phyloP scores from a whole-genome alignment of 208 protist genomes.

The Acanthamoeba lenticulata region DNA sequence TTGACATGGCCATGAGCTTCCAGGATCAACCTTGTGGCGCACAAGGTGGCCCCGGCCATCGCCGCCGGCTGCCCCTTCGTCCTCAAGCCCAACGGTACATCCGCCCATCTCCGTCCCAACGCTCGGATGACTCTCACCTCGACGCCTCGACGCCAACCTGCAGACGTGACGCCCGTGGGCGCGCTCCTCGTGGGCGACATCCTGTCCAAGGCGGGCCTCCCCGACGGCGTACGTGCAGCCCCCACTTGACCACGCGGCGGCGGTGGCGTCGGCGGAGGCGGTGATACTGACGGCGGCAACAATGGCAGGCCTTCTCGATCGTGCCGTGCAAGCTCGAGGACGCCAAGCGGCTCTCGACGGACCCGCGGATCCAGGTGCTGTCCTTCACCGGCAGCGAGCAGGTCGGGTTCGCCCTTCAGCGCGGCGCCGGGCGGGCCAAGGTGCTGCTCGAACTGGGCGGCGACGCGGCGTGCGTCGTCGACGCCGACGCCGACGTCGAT shows the following conservation, averaged over 20 bases:
- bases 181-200: conserved; percentile 79
- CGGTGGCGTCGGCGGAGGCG: too few species aligned
- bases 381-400: conserved; percentile 66
- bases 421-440: background rate
- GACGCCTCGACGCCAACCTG: too few species aligned
- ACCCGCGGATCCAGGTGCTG: conserved; percentile 45
- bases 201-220: conserved; percentile 68
- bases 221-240: conserved; percentile 63
- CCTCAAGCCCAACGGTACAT: conserved; percentile 77
- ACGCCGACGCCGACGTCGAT: conserved; percentile 57
- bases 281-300: too few species aligned
- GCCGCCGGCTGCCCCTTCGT: conserved; percentile 76
- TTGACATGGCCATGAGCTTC: background rate
- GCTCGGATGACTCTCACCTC: background rate
- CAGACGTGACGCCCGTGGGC: conserved; percentile 76
- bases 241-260: too few species aligned
- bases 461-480: conserved; percentile 79
- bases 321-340: conserved; percentile 61
- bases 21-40: conserved; percentile 64
- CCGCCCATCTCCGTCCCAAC: too few species aligned
- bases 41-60: conserved; percentile 81
- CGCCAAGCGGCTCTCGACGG: conserved; percentile 28
- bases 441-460: conserved; percentile 71
- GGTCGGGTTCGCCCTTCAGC: conserved; percentile 51
- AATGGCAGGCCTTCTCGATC: conserved; percentile 52